Evolutionary conservation across 1,139 yeast species (phyloP), one percentile per base, ranked within the genome.

Genomic region (Hyphopichia khmerensis): DNA sequence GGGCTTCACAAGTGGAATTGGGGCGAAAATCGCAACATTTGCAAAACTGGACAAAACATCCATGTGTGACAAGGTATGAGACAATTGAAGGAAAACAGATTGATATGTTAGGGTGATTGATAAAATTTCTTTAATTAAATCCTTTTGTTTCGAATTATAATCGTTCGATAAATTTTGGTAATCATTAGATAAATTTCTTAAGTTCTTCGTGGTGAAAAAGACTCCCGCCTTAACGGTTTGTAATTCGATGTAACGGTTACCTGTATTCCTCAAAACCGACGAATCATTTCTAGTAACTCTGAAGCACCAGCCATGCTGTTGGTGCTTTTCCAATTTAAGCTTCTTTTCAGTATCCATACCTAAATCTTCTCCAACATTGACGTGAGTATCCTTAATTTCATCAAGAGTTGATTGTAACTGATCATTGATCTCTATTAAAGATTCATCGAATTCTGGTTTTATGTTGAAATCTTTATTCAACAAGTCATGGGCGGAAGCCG

Each of bases 181-280:
- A 46, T 82, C 80, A 37, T 71, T 69, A 8, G 91, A 80, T 36
- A 84, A 69, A n/a, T 71, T 67, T 36, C 79, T 74, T 49, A 93
- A 69, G 49, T 76, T 75, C 34, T 70, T 65, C 2, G 96, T 88
- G 6, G 96, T 88, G 68, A 93, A 93, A 60, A 75, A 89, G 2
- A 91, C 93, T 43, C 99, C 99, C 1, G 96, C 96, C 61, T 93
- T 93, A 30, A 89, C 95, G 0, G 98, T 90, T 42, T 90, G 88
- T 29, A 91, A 71, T 59, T 93, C 97, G 40, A 75, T 75, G 58
- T 85, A 93, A 39, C 77, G 75, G 35, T 72, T 72, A 33, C 74
- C 76, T 18, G 68, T 64, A 34, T 82, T 82, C 54, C 98, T 77
- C 45, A 93, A 71, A 17, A 86, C 85, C 10, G 83, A 74, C 2